Conservation (phyloP, 257 asterid species). For the Craterostigma plantagineum region DNA sequence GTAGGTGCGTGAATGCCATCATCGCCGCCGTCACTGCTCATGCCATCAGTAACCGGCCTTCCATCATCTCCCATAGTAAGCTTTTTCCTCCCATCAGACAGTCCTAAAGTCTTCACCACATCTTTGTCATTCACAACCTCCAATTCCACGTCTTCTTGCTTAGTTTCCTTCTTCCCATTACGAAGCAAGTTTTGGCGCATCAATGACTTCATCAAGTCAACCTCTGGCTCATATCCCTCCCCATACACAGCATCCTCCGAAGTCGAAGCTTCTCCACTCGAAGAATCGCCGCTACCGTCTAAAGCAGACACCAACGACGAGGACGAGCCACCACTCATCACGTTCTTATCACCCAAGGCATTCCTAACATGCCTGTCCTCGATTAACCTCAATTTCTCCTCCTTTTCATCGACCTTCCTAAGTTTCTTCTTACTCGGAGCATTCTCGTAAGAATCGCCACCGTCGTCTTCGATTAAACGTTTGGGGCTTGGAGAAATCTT, state of each 20-base stretch:
- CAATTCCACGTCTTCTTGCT: constrained; percentile 12
- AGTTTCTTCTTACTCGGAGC: constrained; percentile 13
- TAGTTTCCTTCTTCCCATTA: constrained; percentile 9
- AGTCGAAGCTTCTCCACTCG: constrained; percentile 24
- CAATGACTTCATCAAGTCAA: constrained; percentile 61
- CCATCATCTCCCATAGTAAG: constrained; percentile 17
- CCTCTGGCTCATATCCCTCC: constrained; percentile 38
- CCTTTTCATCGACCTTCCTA: constrained; percentile 19
- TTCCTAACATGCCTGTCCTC: constrained; percentile 31
- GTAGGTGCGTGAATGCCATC: no score
- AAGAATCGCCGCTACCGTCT: no score
- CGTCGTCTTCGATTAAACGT: constrained; percentile 8
- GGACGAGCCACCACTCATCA: constrained; percentile 13
- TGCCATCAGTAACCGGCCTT: not conserved
- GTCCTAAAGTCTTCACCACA: no score
- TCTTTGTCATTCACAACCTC: constrained; percentile 29
- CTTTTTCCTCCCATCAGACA: no score
- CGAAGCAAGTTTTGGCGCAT: constrained; percentile 31
- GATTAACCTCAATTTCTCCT: constrained; percentile 31
- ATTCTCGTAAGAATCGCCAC: constrained; percentile 5
- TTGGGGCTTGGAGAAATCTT: constrained; percentile 3
- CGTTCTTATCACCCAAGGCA: constrained; percentile 5
- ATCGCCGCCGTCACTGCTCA: constrained; percentile 1
- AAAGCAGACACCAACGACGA: constrained; percentile 21
- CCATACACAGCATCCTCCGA: constrained; percentile 41